phyloP scores from a whole-genome alignment of 192 early-diverging fungal species.

The Kappamyces sp. region DNA sequence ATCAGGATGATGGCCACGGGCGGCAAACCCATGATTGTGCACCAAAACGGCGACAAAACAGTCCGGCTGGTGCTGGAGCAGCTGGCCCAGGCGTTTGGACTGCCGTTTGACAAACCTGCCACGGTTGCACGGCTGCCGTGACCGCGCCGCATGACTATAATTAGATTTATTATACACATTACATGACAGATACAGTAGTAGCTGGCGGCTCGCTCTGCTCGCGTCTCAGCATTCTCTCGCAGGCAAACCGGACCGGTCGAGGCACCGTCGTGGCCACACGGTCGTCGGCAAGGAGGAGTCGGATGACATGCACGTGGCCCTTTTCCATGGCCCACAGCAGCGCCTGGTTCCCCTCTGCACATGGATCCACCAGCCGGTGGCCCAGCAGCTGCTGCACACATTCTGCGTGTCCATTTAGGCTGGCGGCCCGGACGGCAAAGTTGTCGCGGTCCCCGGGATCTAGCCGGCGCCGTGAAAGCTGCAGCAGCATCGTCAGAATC shows the following conservation, averaged over 20 bases:
- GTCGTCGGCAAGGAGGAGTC: conserved; percentile 14
- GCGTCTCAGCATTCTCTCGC: no score
- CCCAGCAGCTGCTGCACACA: background rate
- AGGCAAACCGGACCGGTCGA: no score
- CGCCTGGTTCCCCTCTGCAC: conserved; percentile 3
- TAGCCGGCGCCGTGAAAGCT: background rate
- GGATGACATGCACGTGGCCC: conserved; percentile 4
- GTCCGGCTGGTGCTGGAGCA: conserved; percentile 18
- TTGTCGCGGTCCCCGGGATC: conserved; percentile 2
- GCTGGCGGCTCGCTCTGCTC: no score
- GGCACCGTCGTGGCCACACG: no score
- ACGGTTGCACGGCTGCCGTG: no score
- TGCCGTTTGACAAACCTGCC: conserved; percentile 1
- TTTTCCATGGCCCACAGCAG: conserved; percentile 4
- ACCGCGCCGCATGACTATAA: no score
- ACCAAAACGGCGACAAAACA: conserved; percentile 25
- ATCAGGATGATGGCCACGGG: conserved; percentile 10
- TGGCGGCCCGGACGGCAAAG: background rate
- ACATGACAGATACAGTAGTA: no score
- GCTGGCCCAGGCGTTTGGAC: conserved; percentile 14
- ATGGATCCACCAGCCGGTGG: background rate
- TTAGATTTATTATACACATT: no score
- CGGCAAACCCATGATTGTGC: conserved; percentile 20
- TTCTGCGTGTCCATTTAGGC: background rate
- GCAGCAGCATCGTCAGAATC: conserved; percentile 1